A percentile compares a stretch with the other conserved stretches of the same genome.
These are phyloP conservation scores for Pseudisothecium myosuroides DNA, from an alignment of 225 moss, liverwort and hornwort genomes.

Conservation along the genomic window DNA sequence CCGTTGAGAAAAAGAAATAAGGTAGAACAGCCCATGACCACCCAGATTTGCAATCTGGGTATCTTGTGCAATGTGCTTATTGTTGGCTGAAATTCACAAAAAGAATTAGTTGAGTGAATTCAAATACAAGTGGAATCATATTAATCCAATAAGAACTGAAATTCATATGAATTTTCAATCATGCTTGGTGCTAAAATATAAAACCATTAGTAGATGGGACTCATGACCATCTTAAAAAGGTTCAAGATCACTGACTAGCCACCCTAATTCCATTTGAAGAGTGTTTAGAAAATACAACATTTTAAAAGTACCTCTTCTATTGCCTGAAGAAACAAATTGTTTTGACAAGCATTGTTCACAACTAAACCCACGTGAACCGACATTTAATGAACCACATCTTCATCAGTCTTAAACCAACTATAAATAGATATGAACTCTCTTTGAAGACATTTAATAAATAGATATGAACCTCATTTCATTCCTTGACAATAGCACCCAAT, in stretches of 20 bases:
- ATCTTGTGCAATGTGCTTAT: neutral
- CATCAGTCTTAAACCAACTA: rapidly evolving
- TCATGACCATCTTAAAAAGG: neutral
- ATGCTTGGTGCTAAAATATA: neutral
- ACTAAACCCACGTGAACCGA: rapidly evolving
- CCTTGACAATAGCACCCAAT: rapidly evolving
- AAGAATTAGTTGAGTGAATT: neutral
- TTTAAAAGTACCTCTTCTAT: neutral
- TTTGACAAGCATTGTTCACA: neutral
- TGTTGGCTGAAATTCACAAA: neutral
- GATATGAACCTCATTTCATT: too few species aligned
- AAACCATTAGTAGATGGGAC: too few species aligned
- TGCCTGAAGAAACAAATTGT: neutral
- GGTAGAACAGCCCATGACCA: neutral
- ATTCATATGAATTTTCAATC: neutral
- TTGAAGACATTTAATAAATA: too few species aligned
- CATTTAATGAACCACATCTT: neutral
- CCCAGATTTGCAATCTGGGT: neutral
- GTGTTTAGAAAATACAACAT: neutral
- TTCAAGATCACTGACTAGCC: neutral
- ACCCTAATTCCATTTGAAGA: rapidly evolving
- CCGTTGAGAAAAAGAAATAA: too few species aligned
- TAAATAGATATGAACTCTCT: neutral
- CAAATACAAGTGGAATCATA: neutral
- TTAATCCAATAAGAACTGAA: neutral